phyloP scores from a whole-genome alignment of 495 filamentous ascomycete genomes.

The Neurospora tetraspora region DNA sequence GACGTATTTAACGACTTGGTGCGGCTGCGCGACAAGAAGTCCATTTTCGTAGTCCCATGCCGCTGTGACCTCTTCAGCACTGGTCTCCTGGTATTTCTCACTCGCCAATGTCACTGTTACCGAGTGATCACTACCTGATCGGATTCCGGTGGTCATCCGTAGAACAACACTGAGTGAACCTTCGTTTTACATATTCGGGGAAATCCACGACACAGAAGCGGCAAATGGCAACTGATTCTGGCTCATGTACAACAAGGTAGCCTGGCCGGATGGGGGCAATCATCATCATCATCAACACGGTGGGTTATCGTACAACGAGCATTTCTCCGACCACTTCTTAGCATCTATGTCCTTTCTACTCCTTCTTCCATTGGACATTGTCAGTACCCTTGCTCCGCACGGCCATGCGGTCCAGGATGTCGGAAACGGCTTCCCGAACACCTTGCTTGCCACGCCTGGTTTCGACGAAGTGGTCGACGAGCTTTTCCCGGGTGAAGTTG shows the following conservation, averaged over 20 bases:
- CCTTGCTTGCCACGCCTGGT: slow-evolving; percentile 41
- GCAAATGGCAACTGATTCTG: neutral
- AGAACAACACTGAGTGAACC: neutral
- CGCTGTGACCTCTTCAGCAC: neutral
- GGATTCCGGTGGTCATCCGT: neutral
- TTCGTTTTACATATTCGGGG: neutral
- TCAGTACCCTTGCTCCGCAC: slow-evolving; percentile 16
- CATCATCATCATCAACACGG: neutral
- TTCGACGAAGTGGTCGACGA: slow-evolving; percentile 41
- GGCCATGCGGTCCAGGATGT: slow-evolving; percentile 46
- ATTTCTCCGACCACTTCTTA: neutral
- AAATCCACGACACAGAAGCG: neutral
- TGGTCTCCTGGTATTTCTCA: neutral
- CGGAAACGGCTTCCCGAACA: slow-evolving; percentile 45
- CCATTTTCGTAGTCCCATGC: neutral
- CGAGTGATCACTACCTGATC: neutral
- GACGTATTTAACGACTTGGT: neutral
- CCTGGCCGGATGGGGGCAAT: neutral
- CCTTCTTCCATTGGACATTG: slow-evolving; percentile 28
- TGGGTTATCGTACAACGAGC: neutral
- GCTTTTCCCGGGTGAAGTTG: slow-evolving; percentile 23
- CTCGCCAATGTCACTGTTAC: neutral
- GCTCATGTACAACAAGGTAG: neutral
- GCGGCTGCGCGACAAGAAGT: neutral
- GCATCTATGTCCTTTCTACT: neutral